These are phyloP conservation scores for Cryphonectria parasitica DNA, from an alignment of 2,329 filamentous ascomycete species.

Conservation along the genomic window DNA sequence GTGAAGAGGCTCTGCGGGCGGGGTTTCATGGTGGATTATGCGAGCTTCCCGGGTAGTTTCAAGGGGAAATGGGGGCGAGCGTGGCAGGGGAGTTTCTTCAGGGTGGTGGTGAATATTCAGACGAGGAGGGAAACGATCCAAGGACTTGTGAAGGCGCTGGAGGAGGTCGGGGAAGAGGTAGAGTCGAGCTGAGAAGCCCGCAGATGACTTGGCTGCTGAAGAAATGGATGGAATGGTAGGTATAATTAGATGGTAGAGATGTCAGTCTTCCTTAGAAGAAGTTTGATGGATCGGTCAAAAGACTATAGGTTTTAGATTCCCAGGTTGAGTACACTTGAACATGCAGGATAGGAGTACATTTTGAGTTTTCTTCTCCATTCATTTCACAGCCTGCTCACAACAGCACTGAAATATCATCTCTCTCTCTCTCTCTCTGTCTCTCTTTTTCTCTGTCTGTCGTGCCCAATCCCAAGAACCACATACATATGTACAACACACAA, in stretches of 20 bases:
- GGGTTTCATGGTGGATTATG: slow-evolving; percentile 66
- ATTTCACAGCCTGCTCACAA: background rate
- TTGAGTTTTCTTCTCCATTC: background rate
- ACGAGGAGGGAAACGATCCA: slow-evolving; percentile 56
- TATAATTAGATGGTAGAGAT: background rate
- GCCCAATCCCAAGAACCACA: background rate
- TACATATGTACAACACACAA: background rate
- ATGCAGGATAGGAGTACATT: background rate
- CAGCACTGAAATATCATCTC: background rate
- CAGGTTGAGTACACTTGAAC: background rate
- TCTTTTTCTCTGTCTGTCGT: background rate
- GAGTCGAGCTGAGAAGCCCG: background rate
- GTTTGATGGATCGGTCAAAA: background rate
- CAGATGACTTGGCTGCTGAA: background rate
- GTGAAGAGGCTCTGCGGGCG: slow-evolving; percentile 51
- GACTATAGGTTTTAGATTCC: too few species aligned
- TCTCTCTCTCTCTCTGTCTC: background rate
- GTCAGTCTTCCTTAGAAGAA: background rate
- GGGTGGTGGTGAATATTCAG: slow-evolving; percentile 63
- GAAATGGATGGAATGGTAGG: too few species aligned
- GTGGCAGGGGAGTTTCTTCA: slow-evolving; percentile 56
- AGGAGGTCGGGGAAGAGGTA: slow-evolving; percentile 46
- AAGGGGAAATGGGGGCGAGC: background rate
- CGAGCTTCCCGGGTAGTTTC: slow-evolving; percentile 50
- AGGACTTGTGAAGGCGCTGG: slow-evolving; percentile 58